Evolutionary conservation across 495 filamentous ascomycete species (phyloP).

Genomic region (Cladorrhinum samala): DNA sequence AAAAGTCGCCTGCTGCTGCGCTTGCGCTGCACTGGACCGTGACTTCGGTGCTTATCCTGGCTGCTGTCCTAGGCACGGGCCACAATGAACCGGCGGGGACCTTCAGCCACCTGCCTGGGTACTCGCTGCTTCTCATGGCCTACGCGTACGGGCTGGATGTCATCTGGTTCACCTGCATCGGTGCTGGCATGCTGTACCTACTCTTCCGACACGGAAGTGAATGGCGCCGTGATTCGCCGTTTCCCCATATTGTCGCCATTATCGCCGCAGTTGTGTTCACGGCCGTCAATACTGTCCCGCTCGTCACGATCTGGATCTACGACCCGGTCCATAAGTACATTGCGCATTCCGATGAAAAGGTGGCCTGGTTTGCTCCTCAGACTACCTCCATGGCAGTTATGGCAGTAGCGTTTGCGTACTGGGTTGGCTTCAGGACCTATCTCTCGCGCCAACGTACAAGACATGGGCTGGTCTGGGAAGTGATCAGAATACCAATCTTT

Average conservation of each 20-base stretch:
- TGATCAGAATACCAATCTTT: conserved; percentile 14
- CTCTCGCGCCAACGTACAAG: conserved; percentile 9
- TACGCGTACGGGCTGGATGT: conserved; percentile 17
- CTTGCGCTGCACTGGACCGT: conserved; percentile 16
- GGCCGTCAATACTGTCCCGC: conserved; percentile 8
- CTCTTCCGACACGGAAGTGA: conserved; percentile 15
- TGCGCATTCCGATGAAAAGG: conserved; percentile 1
- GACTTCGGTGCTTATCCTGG: conserved; percentile 15
- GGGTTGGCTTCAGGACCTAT: conserved; percentile 14
- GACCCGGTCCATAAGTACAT: conserved; percentile 9
- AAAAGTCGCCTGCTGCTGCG: conserved; percentile 16
- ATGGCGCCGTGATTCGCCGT: conserved; percentile 15
- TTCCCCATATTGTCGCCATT: conserved; percentile 13
- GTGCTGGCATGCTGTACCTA: conserved; percentile 13
- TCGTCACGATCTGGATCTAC: conserved; percentile 17
- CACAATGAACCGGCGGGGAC: background rate
- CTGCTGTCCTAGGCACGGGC: conserved; percentile 6
- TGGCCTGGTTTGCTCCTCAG: conserved; percentile 14
- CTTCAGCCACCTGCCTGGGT: conserved; percentile 6
- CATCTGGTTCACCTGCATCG: conserved; percentile 17
- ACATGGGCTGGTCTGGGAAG: conserved; percentile 6
- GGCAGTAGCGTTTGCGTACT: conserved; percentile 8
- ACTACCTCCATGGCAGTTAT: conserved; percentile 7
- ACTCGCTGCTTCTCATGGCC: conserved; percentile 8
- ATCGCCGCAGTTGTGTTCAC: conserved; percentile 13